A percentile compares a stretch with the other conserved stretches of the same genome.
These are phyloP conservation scores for Otatea glauca DNA, from an alignment of 176 grass and related monocot species.

Conservation along the genomic window DNA sequence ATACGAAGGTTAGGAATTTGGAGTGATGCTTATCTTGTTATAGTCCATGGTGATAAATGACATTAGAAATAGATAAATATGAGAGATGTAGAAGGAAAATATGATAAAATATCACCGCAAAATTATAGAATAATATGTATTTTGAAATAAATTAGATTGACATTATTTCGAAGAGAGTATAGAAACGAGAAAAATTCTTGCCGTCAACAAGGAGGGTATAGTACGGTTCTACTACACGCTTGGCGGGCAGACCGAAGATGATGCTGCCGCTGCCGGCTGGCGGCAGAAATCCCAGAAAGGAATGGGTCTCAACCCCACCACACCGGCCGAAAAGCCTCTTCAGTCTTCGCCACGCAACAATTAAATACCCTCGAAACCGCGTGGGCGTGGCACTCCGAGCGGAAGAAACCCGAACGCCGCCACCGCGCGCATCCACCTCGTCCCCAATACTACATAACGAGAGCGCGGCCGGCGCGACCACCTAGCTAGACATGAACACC, in stretches of 20 bases:
- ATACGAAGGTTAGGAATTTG: no score
- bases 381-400: slow-evolving; percentile 37
- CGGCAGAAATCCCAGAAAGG: slow-evolving; percentile 45
- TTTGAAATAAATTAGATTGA: no score
- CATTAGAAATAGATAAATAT: no score
- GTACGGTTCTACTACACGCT: background rate
- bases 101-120: no score
- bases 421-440: slow-evolving; percentile 17
- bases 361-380: slow-evolving; percentile 55
- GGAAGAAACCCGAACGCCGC: background rate
- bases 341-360: slow-evolving; percentile 10
- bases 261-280: slow-evolving; percentile 43
- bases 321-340: slow-evolving; percentile 31
- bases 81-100: no score
- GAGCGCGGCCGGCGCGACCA: background rate
- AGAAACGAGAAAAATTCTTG: no score
- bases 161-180: no score
- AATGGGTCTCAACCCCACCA: slow-evolving; percentile 42
- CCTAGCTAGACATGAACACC: slow-evolving; percentile 49
- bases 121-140: no score
- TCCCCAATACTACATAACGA: background rate
- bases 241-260: slow-evolving; percentile 48
- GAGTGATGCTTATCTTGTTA: no score
- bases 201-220: no score
- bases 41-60: no score